These are phyloP conservation scores for Geranomyces variabilis DNA, from an alignment of 192 early-diverging fungal genomes.

Conservation along the genomic window DNA sequence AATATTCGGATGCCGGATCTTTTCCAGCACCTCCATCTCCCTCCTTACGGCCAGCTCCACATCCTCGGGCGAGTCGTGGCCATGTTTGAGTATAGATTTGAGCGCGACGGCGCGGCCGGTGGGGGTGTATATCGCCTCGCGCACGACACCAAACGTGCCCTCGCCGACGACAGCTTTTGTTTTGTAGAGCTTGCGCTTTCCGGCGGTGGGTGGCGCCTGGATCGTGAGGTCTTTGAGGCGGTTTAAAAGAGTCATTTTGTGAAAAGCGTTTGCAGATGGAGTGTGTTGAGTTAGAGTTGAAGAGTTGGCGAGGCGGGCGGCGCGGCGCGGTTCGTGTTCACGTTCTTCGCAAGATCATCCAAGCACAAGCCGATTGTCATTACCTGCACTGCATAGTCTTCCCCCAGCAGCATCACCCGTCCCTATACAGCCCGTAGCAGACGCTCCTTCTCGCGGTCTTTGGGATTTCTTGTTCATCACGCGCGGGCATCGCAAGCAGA, in stretches of 20 bases:
- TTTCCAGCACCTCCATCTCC: slow-evolving; percentile 72
- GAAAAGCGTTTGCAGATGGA: too few relatives aligned
- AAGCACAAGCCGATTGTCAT: too few relatives aligned
- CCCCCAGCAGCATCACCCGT: too few relatives aligned
- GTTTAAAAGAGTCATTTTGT: slow-evolving; percentile 17
- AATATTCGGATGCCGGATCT: slow-evolving; percentile 68
- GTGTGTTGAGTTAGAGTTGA: too few relatives aligned
- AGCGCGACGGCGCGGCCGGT: slow-evolving; percentile 71
- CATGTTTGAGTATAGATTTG: slow-evolving; percentile 76
- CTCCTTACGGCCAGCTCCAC: slow-evolving; percentile 69
- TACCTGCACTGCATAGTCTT: too few relatives aligned
- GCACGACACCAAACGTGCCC: slow-evolving; percentile 48
- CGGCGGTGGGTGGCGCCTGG: slow-evolving; percentile 18
- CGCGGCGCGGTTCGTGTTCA: too few relatives aligned
- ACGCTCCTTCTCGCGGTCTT: too few relatives aligned
- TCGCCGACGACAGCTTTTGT: slow-evolving; percentile 37
- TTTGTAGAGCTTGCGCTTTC: slow-evolving; percentile 38
- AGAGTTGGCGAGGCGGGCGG: too few relatives aligned
- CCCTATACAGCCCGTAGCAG: too few relatives aligned
- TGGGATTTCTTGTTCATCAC: too few relatives aligned
- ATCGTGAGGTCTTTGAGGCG: slow-evolving; percentile 12
- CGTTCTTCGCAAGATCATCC: too few relatives aligned
- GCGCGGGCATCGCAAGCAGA: too few relatives aligned
- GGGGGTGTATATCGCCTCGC: slow-evolving; percentile 62
- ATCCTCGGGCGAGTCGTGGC: slow-evolving; percentile 62